phyloP scores from a whole-genome alignment of 495 filamentous ascomycete species.

The Podospora pseudocomata region DNA sequence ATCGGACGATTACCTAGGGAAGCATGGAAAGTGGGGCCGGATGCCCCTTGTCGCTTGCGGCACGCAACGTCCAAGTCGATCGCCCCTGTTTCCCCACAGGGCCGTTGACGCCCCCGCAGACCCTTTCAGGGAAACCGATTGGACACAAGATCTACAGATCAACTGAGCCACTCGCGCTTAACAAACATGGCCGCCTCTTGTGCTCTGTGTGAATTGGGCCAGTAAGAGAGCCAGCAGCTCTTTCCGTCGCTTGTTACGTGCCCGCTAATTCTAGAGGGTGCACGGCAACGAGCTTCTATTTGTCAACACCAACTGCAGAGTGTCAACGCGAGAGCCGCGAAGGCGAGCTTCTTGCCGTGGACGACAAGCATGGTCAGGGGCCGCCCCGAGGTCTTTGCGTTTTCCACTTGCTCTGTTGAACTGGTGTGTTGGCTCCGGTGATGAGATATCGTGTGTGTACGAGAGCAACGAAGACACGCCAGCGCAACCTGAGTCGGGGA shows the following conservation, averaged over 20 bases:
- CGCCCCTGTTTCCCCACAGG: neutral
- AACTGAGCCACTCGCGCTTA: neutral
- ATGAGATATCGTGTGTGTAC: neutral
- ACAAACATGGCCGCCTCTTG: neutral
- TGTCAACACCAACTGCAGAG: neutral
- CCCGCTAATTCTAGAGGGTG: neutral
- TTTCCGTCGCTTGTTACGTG: neutral
- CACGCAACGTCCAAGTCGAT: neutral
- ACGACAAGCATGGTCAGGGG: neutral
- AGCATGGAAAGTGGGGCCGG: neutral
- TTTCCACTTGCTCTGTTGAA: neutral
- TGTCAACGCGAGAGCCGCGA: neutral
- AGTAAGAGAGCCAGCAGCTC: neutral
- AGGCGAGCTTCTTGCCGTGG: no score
- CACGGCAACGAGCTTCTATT: neutral
- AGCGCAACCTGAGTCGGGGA: neutral
- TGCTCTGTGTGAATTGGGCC: neutral
- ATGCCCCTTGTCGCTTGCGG: neutral
- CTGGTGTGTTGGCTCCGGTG: neutral
- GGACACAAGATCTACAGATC: neutral
- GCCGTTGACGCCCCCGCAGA: neutral
- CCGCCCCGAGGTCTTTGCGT: no score
- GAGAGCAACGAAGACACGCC: neutral
- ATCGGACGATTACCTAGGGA: neutral
- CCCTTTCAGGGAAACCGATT: neutral